Percentiles rank a stretch among this genome's conserved stretches.
Conservation (phyloP, 176 grass and related monocot species). For the Triticum dicoccoides region DNA sequence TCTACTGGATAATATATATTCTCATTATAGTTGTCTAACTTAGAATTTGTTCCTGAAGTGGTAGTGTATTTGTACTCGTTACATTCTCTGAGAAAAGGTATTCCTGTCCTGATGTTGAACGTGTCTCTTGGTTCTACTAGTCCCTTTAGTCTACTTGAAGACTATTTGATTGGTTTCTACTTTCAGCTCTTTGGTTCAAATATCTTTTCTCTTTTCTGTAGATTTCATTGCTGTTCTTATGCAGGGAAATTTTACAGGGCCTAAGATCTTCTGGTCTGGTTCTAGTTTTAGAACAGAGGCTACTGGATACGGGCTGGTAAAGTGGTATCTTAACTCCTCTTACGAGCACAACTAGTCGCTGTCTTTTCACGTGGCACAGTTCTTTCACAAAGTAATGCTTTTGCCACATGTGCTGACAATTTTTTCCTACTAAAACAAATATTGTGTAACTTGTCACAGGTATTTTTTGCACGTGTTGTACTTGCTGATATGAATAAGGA, state of each 20-base stretch:
- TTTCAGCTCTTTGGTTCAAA: conserved; percentile 13
- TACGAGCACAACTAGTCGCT: conserved; percentile 18
- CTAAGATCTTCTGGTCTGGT: conserved; percentile 98
- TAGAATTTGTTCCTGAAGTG: conserved; percentile 5
- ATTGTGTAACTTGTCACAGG: conserved; percentile 43
- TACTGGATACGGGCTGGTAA: conserved; percentile 98
- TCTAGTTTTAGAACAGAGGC: conserved; percentile 98
- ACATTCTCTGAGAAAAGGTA: not conserved
- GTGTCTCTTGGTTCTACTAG: not conserved
- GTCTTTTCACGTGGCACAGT: not conserved
- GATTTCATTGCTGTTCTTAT: conserved; percentile 61
- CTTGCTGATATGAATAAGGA: conserved; percentile 99
- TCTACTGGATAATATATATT: conserved; percentile 11
- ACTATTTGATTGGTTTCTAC: conserved; percentile 18
- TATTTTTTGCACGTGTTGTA: conserved; percentile 96
- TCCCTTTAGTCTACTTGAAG: not conserved
- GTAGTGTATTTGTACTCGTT: conserved; percentile 1
- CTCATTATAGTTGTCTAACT: conserved; percentile 1
- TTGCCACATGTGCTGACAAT: conserved; percentile 6
- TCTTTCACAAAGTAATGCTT: conserved; percentile 25
- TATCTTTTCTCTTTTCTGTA: conserved; percentile 28
- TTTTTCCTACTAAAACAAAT: not conserved
- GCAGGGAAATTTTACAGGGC: conserved; percentile 99
- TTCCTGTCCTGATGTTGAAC: not conserved
- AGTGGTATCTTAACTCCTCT: conserved; percentile 30